Evolutionary conservation across 495 filamentous ascomycete genomes (phyloP), one percentile per base, ranked within the genome.

Genomic region (Aspergillus baeticus): DNA sequence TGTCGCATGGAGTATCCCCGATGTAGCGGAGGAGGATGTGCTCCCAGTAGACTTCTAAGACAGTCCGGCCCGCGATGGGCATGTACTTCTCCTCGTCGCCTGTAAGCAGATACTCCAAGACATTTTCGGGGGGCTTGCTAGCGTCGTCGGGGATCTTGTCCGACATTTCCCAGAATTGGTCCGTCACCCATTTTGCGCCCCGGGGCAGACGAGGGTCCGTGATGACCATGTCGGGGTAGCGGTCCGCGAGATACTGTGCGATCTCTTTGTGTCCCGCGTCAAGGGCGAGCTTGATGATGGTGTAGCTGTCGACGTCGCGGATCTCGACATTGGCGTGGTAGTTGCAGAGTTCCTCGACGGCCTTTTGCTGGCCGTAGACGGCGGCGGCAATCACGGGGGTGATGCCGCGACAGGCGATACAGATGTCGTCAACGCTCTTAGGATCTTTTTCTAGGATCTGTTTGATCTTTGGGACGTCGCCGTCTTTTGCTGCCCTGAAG

Each of bases 11-110:
- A 14, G 36, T 47, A 22, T 55, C 53, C 4, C 53, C 42, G 53
- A 55, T 55, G 39, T 55, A 55, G 26, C 53, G 53, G 1, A 55
- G 53, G 5, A 55, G 53, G 42, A 55, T 55, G 39, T 55, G 53
- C 17, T 55, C 53, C 53, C 53, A 55, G 53, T 55, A 55, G 8
- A 55, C 31, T n/a, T 47, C 53, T 15, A 31, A 26, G 15, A 55
- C 53, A 36, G 33, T 35, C n/a, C 52, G 52, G 26, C 42, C 42
- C 18, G 20, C 15, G 41, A 22, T 29, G 0, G 14, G 15, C 18
- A 10, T 15, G 0, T 23, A 22, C 42, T 38, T 22, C 11, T 0
- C 4, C 11, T 15, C n/a, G 14, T 50, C 15, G 15, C 31, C 53
- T 0, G 7, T 26, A 31, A 55, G 7, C 10, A 55, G 42, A 20